Conservation (phyloP, 306 rosid species). For the Inga oerstediana region DNA sequence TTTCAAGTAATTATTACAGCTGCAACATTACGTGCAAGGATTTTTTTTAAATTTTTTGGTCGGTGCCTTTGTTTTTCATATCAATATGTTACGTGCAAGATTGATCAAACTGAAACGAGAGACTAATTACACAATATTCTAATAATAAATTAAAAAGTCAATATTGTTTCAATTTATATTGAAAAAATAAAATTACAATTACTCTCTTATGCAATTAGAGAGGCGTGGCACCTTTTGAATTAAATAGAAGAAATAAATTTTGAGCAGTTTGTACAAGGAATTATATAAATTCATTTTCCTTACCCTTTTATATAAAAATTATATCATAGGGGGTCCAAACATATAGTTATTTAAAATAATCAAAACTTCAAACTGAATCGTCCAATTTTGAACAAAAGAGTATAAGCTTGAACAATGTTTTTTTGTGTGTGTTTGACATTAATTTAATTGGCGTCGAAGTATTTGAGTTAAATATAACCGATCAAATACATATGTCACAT, state of each 20-base stretch:
- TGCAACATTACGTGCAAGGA: background rate
- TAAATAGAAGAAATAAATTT: background rate
- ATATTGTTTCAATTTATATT: background rate
- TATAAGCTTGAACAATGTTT: background rate
- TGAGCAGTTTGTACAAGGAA: background rate
- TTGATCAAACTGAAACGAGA: background rate
- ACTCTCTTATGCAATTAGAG: background rate
- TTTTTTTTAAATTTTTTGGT: background rate
- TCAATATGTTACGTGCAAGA: background rate
- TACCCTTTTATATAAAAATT: background rate
- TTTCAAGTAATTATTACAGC: background rate
- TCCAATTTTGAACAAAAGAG: background rate
- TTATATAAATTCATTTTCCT: background rate
- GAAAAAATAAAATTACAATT: background rate
- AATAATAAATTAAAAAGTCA: background rate
- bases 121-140: background rate
- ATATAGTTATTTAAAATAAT: background rate
- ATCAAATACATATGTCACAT: background rate
- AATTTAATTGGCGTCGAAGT: background rate
- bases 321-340: background rate
- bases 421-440: background rate
- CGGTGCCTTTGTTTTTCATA: background rate
- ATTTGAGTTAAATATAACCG: background rate
- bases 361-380: background rate
- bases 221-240: background rate